phyloP scores from a whole-genome alignment of 306 rosid species.

The Ormosia semicastrata region DNA sequence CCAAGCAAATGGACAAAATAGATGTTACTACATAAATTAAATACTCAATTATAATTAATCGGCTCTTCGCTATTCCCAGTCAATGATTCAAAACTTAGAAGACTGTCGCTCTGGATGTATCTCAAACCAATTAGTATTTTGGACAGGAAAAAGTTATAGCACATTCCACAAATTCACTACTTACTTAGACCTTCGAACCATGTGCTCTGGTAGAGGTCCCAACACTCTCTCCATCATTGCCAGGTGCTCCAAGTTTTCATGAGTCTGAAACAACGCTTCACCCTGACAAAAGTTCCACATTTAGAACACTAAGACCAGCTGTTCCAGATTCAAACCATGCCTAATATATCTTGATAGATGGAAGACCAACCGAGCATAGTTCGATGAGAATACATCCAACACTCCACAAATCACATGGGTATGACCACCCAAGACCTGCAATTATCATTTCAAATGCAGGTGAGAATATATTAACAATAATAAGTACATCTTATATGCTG shows the following conservation, averaged over 20 bases:
- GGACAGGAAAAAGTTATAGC: neutral
- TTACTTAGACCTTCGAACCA: constrained; percentile 63
- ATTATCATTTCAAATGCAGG: constrained; percentile 24
- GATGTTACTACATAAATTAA: neutral
- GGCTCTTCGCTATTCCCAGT: neutral
- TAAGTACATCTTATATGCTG: neutral
- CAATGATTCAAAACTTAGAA: neutral
- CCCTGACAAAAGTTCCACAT: constrained; percentile 58
- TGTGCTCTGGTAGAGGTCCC: constrained; percentile 80
- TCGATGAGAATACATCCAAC: constrained; percentile 86
- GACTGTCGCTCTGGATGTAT: neutral
- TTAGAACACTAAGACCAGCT: constrained; percentile 28
- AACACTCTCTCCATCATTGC: constrained; percentile 93
- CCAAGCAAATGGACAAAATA: neutral
- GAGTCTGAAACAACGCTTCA: constrained; percentile 86
- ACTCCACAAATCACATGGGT: constrained; percentile 94
- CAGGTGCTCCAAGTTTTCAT: constrained; percentile 92
- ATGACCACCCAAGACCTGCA: constrained; percentile 93
- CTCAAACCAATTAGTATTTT: neutral
- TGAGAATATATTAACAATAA: constrained; percentile 26
- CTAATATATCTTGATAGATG: constrained; percentile 15
- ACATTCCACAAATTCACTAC: constrained; percentile 4
- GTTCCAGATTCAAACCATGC: constrained; percentile 27
- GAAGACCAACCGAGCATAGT: constrained; percentile 67
- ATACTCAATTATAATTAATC: neutral